phyloP scores from a whole-genome alignment of 2,329 filamentous ascomycete genomes.

The Dissoconium aciculare region DNA sequence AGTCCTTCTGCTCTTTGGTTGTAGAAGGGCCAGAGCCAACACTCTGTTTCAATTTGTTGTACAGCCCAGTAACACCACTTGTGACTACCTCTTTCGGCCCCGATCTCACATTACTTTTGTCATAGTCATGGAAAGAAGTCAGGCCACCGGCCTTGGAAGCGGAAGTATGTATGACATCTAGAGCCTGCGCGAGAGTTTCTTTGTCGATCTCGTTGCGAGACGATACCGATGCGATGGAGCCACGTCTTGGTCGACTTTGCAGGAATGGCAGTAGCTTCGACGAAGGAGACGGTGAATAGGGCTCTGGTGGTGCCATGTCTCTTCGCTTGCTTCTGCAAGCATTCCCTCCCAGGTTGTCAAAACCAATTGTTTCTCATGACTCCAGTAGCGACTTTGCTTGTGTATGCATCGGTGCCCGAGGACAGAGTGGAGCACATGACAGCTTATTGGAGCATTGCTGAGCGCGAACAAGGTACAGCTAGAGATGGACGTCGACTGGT shows the following conservation, averaged over 20 bases:
- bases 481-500: too few species aligned
- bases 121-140: slow-evolving; percentile 90
- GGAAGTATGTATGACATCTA: slow-evolving; percentile 77
- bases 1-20: too few species aligned
- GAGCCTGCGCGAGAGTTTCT: slow-evolving; percentile 58
- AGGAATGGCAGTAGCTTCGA: slow-evolving; percentile 20
- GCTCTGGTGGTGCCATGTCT: slow-evolving; percentile 16
- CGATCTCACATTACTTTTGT: slow-evolving; percentile 44
- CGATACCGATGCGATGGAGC: slow-evolving; percentile 26
- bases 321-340: background rate
- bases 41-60: slow-evolving; percentile 55
- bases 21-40: too few species aligned
- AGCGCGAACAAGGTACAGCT: too few species aligned
- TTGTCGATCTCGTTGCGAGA: slow-evolving; percentile 40
- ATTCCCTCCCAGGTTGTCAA: too few species aligned
- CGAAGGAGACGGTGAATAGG: slow-evolving; percentile 17
- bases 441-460: too few species aligned
- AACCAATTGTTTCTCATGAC: too few species aligned
- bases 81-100: slow-evolving; percentile 25
- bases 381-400: too few species aligned
- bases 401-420: too few species aligned
- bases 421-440: too few species aligned
- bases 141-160: slow-evolving; percentile 74
- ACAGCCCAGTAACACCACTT: slow-evolving; percentile 58
- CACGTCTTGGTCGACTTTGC: slow-evolving; percentile 22